Evolutionary conservation across 306 rosid genomes (phyloP), one percentile per base, ranked within the genome.

Genomic region (Trichosanthes cucumerina): DNA sequence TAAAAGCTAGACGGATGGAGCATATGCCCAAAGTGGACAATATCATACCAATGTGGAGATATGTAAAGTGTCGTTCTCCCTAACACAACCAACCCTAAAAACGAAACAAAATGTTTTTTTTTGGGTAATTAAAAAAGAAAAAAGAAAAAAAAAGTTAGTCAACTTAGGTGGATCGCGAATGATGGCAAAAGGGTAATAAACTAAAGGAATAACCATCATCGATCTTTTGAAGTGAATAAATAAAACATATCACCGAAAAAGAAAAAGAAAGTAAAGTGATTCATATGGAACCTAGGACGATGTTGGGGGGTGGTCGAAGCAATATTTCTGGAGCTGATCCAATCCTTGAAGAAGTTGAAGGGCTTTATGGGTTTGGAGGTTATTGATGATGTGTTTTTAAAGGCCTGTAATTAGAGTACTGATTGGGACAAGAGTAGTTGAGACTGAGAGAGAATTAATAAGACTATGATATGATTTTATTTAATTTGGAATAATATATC

Each of bases 361-460:
- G 7, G 38, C n/a, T 68, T 7, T 36, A 39, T 38, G 74, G n/a
- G n/a, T n/a, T n/a, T n/a, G n/a, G n/a, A n/a, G 50, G 9, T 13
- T 70, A 70, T 6, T 70, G 54, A 69, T 69, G 75, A 69, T 69
- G 49, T 24, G 38, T 3, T 70, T 70, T 43, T 70, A 44, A 70
- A 70, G 36, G 26, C 56, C 56, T 43, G 56, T 28, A 28, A 28
- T 28, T 28, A 5, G 16, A 39, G 7, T 33, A n/a, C n/a, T n/a
- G 41, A 36, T 33, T 63, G 43, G 39, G 36, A 28, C 19, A 12
- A 39, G 41, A 11, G n/a, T 60, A 21, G 39, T 18, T 60, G 69
- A n/a, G n/a, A n/a, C n/a, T n/a, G n/a, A n/a, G n/a, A n/a, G n/a
- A n/a, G n/a, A n/a, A n/a, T n/a, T n/a, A n/a, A n/a, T n/a, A n/a